Base-by-base conservation (phyloP, 768 basidiomycete genomes). In the Mycena metata region DNA sequence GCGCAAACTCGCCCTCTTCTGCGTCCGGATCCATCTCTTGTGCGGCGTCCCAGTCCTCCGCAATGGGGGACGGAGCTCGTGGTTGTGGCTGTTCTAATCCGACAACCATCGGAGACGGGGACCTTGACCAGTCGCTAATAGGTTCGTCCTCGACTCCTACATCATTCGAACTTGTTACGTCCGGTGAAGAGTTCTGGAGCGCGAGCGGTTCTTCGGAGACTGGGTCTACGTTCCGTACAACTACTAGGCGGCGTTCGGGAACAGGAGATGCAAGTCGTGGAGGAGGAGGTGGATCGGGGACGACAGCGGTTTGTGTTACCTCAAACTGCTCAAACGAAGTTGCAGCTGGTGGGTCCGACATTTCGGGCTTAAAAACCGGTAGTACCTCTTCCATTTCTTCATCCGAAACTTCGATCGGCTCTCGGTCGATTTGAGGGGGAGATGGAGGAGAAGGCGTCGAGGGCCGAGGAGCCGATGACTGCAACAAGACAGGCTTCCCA, bases 1-100 rank as follows among this genome's bases (percentile, higher is more conserved):
- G 87, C n/a, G 92, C 96, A 80, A 96, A 99, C 75, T 96, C 95
- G 49, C 92, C 89, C 72, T 92, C 92, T 78, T 96, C 94, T 0
- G 87, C 90, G 47, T 87, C 87, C 2, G 87, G 83, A 72, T 94
- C 91, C 84, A 96, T 93, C 77, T 96, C 95, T 36, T 94, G 86
- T n/a, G 90, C 92, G 2, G 91, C 90, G 71, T 96, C 95, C 86
- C 91, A 95, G 23, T 88, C 84, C 47, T 85, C 86, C 24, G 64
- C 58, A 13, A 69, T 70, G 10, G 72, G 73, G 15, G 61, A 67
- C 19, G 77, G 79, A 24, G 75, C 73, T 51, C 55, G 76, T 3
- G 73, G 74, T 57, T 78, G 74, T 3, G 66, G 64, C 55, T 71
- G 56, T 11, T 71, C 66, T 10, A 75, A 62, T 10, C 64, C 72